phyloP scores from a whole-genome alignment of 306 rosid species.

The Prunus padus region DNA sequence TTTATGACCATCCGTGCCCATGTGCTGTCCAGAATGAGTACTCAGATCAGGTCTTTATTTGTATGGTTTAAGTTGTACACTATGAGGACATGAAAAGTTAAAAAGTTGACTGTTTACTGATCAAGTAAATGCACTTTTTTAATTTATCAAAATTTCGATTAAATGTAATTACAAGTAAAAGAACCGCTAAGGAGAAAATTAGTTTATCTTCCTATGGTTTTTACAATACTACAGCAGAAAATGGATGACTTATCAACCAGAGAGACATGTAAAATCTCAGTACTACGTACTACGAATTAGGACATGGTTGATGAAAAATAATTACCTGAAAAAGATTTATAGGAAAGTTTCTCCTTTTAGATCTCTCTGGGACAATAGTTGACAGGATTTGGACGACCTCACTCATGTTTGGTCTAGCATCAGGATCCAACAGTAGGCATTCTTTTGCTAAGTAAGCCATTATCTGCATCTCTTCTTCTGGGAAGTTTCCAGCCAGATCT shows the following conservation, averaged over 20 bases:
- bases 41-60: constrained; percentile 11
- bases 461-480: constrained; percentile 79
- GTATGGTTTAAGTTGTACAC: constrained; percentile 26
- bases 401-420: constrained; percentile 86
- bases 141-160: background rate
- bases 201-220: background rate
- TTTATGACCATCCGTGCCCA: constrained; percentile 31
- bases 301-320: constrained; percentile 1
- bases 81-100: constrained; percentile 1
- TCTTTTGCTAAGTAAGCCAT: constrained; percentile 96
- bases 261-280: background rate
- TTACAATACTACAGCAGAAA: constrained; percentile 4
- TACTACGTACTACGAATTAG: background rate
- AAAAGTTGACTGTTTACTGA: background rate
- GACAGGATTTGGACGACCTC: constrained; percentile 95
- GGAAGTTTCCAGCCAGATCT: constrained; percentile 63
- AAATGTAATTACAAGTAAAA: background rate
- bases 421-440: constrained; percentile 89
- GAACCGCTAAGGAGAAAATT: no score
- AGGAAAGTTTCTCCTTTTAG: constrained; percentile 66
- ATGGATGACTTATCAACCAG: background rate
- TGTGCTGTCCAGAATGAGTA: constrained; percentile 30
- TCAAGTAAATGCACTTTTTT: background rate
- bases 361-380: constrained; percentile 65
- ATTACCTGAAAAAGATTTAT: constrained; percentile 64